Conservation (phyloP, 352 stramenopile genomes). For the Pythium insidiosum region DNA sequence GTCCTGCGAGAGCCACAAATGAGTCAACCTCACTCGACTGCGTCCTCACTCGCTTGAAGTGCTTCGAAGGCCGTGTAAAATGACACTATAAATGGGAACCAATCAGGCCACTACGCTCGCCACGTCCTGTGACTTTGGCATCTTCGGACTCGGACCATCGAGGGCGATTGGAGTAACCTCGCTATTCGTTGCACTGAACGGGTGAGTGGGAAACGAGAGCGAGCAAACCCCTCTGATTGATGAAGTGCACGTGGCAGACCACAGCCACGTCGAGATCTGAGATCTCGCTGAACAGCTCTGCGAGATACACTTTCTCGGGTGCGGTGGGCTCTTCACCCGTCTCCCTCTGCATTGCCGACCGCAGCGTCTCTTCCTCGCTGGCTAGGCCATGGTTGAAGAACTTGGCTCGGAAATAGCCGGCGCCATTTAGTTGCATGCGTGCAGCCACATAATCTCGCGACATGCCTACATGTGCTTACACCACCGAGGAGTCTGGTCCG, state of each 20-base stretch:
- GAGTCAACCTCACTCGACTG: no score
- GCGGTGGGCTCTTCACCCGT: conserved; percentile 44
- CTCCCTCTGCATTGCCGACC: conserved; percentile 50
- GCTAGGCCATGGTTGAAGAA: conserved; percentile 63
- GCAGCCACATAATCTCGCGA: conserved; percentile 49
- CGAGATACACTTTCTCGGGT: conserved; percentile 34
- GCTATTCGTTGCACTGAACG: conserved; percentile 22
- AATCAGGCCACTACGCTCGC: no score
- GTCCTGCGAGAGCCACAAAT: no score
- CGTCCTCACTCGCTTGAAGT: no score
- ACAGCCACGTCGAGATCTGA: conserved; percentile 49
- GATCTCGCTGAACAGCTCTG: conserved; percentile 41
- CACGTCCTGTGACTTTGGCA: no score
- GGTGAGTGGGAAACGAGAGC: conserved; percentile 22
- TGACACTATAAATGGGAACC: no score
- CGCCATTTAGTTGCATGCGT: conserved; percentile 66
- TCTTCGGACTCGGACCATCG: no score
- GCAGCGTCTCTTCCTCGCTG: conserved; percentile 45
- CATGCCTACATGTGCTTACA: conserved; percentile 58
- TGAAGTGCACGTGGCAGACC: conserved; percentile 63
- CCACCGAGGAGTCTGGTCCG: conserved; percentile 20
- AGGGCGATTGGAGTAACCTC: conserved; percentile 19
- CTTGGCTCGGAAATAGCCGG: conserved; percentile 29
- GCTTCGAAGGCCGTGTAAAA: no score
- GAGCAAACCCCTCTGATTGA: conserved; percentile 42